Conservation (phyloP, 2,329 filamentous ascomycete genomes). For the Bertia moriformis region DNA sequence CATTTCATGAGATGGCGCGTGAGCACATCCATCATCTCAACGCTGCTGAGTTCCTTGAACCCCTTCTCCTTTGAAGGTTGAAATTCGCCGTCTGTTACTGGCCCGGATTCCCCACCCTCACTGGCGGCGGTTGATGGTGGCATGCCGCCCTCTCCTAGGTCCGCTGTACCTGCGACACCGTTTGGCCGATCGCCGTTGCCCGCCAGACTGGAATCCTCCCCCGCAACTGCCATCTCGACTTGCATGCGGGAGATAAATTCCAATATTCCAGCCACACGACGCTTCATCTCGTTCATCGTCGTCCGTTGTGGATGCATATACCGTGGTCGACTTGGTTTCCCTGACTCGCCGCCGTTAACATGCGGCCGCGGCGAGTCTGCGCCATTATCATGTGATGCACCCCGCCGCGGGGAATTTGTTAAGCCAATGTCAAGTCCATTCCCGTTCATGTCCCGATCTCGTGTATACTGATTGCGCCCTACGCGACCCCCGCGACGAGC, state of each 20-base stretch:
- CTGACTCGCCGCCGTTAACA: conserved; percentile 35
- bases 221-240: conserved; percentile 64
- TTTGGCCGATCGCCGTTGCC: conserved; percentile 11
- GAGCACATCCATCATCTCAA: conserved; percentile 83
- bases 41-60: conserved; percentile 63
- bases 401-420: conserved; percentile 42
- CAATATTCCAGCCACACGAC: conserved; percentile 68
- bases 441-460: conserved; percentile 47
- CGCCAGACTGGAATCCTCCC: conserved; percentile 22
- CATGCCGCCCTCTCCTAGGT: conserved; percentile 6
- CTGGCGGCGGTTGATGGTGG: conserved; percentile 13
- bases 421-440: no score
- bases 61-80: conserved; percentile 23
- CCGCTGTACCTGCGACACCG: conserved; percentile 7
- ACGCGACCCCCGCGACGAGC: conserved; percentile 56
- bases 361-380: conserved; percentile 23
- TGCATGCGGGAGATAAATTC: conserved; percentile 85
- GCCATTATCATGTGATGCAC: conserved; percentile 35
- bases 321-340: conserved; percentile 27
- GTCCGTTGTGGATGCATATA: conserved; percentile 48
- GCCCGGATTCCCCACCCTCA: conserved; percentile 13
- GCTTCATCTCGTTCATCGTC: conserved; percentile 77
- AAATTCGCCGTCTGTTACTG: conserved; percentile 4
- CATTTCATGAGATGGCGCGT: conserved; percentile 70
- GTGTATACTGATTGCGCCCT: conserved; percentile 71